Conservation (phyloP, 176 grass and related monocot species). For the Microstegium vimineum region DNA sequence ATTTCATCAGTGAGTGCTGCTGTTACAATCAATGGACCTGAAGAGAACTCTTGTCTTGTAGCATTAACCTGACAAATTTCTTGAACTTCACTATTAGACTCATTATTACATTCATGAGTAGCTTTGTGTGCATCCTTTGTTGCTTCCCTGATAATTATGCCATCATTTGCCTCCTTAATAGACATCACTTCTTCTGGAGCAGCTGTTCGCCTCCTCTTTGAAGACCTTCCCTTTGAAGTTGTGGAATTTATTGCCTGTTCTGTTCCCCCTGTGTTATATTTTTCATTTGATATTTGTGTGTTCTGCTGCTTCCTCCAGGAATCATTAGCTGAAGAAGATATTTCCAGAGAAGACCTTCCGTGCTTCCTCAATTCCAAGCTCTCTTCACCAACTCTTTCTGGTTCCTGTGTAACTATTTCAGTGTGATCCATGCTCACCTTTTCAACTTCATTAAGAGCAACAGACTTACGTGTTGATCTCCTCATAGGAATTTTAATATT, state of each 20-base stretch:
- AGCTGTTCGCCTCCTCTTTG: slow-evolving; percentile 28
- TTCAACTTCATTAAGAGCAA: slow-evolving; percentile 2
- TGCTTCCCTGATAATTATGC: neutral
- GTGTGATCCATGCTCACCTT: neutral
- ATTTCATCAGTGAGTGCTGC: neutral
- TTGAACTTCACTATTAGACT: neutral
- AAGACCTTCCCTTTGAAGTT: slow-evolving; percentile 16
- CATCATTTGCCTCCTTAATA: slow-evolving; percentile 15
- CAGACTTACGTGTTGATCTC: neutral
- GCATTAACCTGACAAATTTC: neutral
- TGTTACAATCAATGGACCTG: slow-evolving; percentile 3
- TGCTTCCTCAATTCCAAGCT: neutral
- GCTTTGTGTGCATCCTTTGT: neutral
- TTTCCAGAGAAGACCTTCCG: neutral
- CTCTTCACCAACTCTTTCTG: neutral
- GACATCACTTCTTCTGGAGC: slow-evolving; percentile 8
- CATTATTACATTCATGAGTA: neutral
- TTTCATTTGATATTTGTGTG: neutral
- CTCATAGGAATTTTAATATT: neutral
- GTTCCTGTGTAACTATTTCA: slow-evolving; percentile 8
- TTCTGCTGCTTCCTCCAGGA: neutral
- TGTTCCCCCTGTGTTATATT: neutral
- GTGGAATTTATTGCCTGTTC: neutral
- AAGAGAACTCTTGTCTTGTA: neutral
- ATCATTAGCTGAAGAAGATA: neutral